Conservation (phyloP, 1,284 basidiomycete genomes). For the Phellopilus nigrolimitatus region DNA sequence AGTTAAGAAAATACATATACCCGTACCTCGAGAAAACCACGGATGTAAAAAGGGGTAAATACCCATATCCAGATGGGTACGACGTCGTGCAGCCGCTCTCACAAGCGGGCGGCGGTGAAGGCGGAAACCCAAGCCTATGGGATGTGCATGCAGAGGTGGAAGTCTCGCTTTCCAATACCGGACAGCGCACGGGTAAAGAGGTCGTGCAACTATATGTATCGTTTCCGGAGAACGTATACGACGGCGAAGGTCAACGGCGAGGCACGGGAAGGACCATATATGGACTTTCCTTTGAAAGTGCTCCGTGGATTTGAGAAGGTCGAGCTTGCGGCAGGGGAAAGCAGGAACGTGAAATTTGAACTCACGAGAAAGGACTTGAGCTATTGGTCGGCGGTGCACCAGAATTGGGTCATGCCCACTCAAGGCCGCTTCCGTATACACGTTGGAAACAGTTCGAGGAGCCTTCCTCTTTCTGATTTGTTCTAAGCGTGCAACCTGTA, state of each 20-base stretch:
- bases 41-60: conserved; percentile 14
- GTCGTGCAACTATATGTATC: conserved; percentile 19
- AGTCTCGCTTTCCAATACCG: conserved; percentile 15
- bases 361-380: conserved; percentile 20
- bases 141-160: conserved; percentile 17
- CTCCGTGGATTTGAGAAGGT: conserved; percentile 17
- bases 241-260: not conserved
- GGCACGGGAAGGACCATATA: not conserved
- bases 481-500: not conserved
- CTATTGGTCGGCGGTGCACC: conserved; percentile 15
- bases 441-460: conserved; percentile 18
- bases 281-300: conserved; percentile 16
- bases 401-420: conserved; percentile 21
- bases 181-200: conserved; percentile 15
- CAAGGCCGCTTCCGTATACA: conserved; percentile 7
- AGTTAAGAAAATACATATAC: conserved; percentile 19
- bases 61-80: conserved; percentile 19
- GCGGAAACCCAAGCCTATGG: conserved; percentile 20
- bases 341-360: conserved; percentile 6
- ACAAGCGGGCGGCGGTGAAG: conserved; percentile 17
- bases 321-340: conserved; percentile 11
- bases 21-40: conserved; percentile 11
- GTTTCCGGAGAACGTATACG: conserved; percentile 11
- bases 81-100: conserved; percentile 11
- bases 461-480: conserved; percentile 10